Evolutionary conservation across 768 basidiomycete genomes (phyloP), one percentile per base, ranked within the genome.

Genomic region (Tylopilus vinaceipallidus): DNA sequence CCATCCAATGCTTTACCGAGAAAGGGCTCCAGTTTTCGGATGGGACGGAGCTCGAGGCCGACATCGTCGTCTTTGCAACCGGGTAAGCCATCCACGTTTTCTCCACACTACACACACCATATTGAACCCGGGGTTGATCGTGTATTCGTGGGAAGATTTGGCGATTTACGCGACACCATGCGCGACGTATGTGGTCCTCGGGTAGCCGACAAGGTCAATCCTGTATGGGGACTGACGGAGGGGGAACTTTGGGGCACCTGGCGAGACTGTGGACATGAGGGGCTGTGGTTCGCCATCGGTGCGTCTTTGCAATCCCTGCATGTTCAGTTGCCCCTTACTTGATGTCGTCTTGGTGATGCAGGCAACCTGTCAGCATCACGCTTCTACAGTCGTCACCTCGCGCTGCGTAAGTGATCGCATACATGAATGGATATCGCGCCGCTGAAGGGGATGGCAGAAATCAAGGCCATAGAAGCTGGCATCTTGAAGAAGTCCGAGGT

Each of bases 141-240:
- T 26, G 2, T 14, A 7, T 7, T 35, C 6, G n/a, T n/a, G n/a
- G 16, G 11, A 47, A 84, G 82, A 7, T 74, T 76, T 38, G 77
- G 77, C 14, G 74, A 80, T 55, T 58, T 72, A 0, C 68, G 68
- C 19, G 67, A 71, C 12, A 65, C 71, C 20, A 61, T 80, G 42
- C 67, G 65, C 34, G 63, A 67, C 0, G 61, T 84, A 5, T 75
- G 79, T 37, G 80, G 77, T 1, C 68, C 75, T 8, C 69, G 75
- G 29, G 59, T 80, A 2, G 73, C 70, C 0, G 60, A 72, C 46
- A 69, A 74, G 60, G 69, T 83, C 49, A 71, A 75, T 27, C 66
- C 69, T 13, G 64, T 87, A 13, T 82, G 86, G 88, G 81, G 84
- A 16, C 49, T 85, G 39, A 75, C 83, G 53, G 82, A 90, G 67